These are phyloP conservation scores for Phaseolus coccineus DNA, from an alignment of 331 rosid genomes.

Conservation along the genomic window DNA sequence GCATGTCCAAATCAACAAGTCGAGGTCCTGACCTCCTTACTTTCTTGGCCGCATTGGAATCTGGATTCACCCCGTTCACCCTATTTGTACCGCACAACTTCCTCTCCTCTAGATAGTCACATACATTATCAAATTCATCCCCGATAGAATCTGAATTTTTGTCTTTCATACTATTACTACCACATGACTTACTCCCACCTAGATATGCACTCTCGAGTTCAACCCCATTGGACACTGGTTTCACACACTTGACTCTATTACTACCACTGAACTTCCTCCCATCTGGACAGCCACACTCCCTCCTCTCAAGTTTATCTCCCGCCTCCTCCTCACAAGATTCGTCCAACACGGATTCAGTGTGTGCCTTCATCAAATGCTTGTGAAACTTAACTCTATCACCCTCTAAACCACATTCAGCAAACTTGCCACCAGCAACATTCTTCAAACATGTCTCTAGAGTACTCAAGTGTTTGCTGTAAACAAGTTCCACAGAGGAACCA, in stretches of 20 bases:
- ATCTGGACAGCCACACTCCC: conserved; percentile 31
- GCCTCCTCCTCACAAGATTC: conserved; percentile 48
- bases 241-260: conserved; percentile 44
- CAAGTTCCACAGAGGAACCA: conserved; percentile 54
- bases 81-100: conserved; percentile 3
- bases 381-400: conserved; percentile 49
- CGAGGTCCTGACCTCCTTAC: conserved; percentile 25
- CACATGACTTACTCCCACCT: conserved; percentile 33
- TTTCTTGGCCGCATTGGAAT: conserved; percentile 33
- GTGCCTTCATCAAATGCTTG: conserved; percentile 57
- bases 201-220: neutral
- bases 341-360: conserved; percentile 45
- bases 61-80: conserved; percentile 3
- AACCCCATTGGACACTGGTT: neutral
- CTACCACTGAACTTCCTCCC: conserved; percentile 35
- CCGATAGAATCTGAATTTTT: conserved; percentile 15
- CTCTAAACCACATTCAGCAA: conserved; percentile 54
- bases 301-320: neutral
- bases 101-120: conserved; percentile 39
- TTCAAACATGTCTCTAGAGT: conserved; percentile 60
- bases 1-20: conserved; percentile 31
- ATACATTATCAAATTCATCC: neutral
- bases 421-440: conserved; percentile 49
- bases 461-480: conserved; percentile 65
- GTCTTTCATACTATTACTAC: conserved; percentile 8